These are phyloP conservation scores for Trichoderma pleuroti DNA, from an alignment of 2,329 filamentous ascomycete species.

Conservation along the genomic window DNA sequence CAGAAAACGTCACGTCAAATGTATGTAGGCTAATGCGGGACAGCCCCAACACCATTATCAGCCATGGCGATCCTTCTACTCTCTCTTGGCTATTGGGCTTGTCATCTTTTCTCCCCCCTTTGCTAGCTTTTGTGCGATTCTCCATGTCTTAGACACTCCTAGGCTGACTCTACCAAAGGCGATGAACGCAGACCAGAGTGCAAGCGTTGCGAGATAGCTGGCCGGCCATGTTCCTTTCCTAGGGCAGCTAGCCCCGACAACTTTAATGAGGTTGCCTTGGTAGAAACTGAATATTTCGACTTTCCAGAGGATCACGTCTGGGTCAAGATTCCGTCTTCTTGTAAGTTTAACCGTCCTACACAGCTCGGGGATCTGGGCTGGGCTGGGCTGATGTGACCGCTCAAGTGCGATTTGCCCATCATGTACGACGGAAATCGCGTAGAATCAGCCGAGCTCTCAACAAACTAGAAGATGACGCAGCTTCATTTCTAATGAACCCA, in stretches of 20 bases:
- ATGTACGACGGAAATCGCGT: background rate
- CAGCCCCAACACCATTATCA: background rate
- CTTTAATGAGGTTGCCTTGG: background rate
- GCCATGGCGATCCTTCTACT: background rate
- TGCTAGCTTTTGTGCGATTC: too few species aligned
- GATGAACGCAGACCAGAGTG: slow-evolving; percentile 2
- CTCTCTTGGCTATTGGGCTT: background rate
- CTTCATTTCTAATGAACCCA: background rate
- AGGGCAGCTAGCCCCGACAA: background rate
- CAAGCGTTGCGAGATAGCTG: slow-evolving; percentile 5
- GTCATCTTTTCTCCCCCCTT: background rate
- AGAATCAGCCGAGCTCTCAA: background rate
- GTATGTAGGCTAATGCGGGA: slow-evolving; percentile 2
- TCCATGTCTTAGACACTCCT: background rate
- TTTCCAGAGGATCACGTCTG: slow-evolving; percentile 4
- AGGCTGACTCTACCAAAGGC: background rate
- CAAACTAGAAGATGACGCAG: background rate
- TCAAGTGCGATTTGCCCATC: slow-evolving; percentile 3
- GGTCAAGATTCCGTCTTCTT: background rate
- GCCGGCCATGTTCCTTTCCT: background rate
- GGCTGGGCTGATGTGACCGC: background rate
- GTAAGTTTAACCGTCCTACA: background rate
- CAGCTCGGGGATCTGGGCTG: background rate
- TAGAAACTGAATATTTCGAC: background rate
- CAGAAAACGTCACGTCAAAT: slow-evolving; percentile 10